Base-by-base conservation (phyloP, 2,329 filamentous ascomycete species). In the Xylaria sp. region DNA sequence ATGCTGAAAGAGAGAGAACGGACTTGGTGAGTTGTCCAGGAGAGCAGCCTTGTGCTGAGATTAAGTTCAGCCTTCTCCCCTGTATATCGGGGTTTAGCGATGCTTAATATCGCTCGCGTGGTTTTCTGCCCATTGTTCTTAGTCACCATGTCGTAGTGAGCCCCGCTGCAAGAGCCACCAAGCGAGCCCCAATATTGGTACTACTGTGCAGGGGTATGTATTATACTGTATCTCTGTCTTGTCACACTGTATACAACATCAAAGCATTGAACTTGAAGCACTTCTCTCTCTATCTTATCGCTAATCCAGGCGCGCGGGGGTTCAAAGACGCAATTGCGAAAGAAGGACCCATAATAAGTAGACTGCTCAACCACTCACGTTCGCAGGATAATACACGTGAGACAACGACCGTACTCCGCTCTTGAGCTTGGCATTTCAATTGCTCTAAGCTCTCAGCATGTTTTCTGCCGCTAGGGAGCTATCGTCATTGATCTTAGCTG, bases 11-110 rank as follows among this genome's bases (percentile, higher is more conserved):
- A 20, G 31, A 60, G 46, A 20, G 31, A 59, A 59, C 18, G 28
- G 36, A 41, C 41, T 23, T 28, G 55, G n/a, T 31, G 33, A 46
- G 41, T 60, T 31, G 49, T 41, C 28, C 15, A n/a, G 41, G 41
- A 70, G 68, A 28, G 39, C 48, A 70, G 68, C 68, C 68, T 70
- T 65, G 60, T 61, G 48, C 56, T 58, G 13, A 48, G 31, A 20
- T 33, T 64, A 52, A 25, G 39, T 64, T 71, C 68, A 71, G 66
- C 68, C 66, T 70, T 68, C 66, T 56, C 62, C 43, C 51, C 23
- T 57, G 54, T 58, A 58, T 57, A 52, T 33, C 31, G 48, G 62
- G 41, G 54, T 5, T 36, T 33, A 54, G 20, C 36, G 18, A 51
- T 31, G 7, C 46, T 33, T 25, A 59, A 64, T 58, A 43, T 60